Evolutionary conservation across 1,139 yeast species (phyloP).

Genomic region (Pichia sp.): DNA sequence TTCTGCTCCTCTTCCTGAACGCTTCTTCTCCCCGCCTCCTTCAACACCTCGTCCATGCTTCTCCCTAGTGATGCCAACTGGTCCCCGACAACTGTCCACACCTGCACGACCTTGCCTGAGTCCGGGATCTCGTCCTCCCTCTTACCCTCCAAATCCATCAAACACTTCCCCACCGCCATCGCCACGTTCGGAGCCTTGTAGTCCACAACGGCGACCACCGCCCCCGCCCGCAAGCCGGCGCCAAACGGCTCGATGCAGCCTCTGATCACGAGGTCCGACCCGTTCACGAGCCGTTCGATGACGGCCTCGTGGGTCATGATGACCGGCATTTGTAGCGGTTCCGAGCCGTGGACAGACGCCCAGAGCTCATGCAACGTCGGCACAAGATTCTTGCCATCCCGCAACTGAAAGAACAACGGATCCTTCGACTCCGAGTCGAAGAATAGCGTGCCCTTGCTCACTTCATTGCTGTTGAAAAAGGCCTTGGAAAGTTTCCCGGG

Average conservation of each 20-base stretch:
- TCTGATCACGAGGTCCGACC: slow-evolving; percentile 90
- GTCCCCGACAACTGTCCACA: slow-evolving; percentile 54
- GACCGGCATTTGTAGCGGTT: slow-evolving; percentile 41
- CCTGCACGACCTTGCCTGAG: slow-evolving; percentile 66
- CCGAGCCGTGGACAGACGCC: slow-evolving; percentile 36
- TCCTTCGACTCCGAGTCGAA: slow-evolving; percentile 52
- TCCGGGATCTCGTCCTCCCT: slow-evolving; percentile 31
- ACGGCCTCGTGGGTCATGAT: slow-evolving; percentile 74
- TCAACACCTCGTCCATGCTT: slow-evolving; percentile 23
- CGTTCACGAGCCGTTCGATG: slow-evolving; percentile 56
- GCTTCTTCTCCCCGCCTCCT: slow-evolving; percentile 2
- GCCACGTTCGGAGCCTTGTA: slow-evolving; percentile 57
- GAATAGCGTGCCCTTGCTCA: slow-evolving; percentile 58
- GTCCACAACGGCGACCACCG: slow-evolving; percentile 69
- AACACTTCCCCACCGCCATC: slow-evolving; percentile 71
- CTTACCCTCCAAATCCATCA: slow-evolving; percentile 41
- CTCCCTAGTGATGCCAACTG: slow-evolving; percentile 41
- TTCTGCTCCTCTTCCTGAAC: not conserved
- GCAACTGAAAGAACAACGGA: slow-evolving; percentile 68
- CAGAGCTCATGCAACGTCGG: slow-evolving; percentile 77
- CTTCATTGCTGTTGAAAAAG: slow-evolving; percentile 52
- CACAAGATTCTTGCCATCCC: slow-evolving; percentile 46
- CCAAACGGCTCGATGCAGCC: slow-evolving; percentile 84
- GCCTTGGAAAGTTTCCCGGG: slow-evolving; percentile 67
- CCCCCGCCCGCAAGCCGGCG: slow-evolving; percentile 39